Conservation (phyloP, 345 rosid species). For the Eutrema heterophyllum region DNA sequence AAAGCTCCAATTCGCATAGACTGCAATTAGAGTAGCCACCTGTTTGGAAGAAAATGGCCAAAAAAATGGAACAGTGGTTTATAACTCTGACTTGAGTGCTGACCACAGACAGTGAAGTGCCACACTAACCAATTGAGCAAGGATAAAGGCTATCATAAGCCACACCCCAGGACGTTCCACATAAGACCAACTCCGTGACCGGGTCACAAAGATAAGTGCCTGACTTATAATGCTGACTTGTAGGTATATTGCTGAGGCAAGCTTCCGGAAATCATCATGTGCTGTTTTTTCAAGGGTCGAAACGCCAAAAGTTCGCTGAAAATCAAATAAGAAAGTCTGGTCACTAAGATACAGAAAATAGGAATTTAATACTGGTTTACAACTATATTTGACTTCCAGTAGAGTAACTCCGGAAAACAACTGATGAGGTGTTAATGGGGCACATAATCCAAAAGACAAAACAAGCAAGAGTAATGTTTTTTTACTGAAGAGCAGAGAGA, state of each 20-base stretch:
- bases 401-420: background rate
- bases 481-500: background rate
- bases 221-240: slow-evolving; percentile 98
- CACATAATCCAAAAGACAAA: background rate
- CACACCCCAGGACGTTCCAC: slow-evolving; percentile 88
- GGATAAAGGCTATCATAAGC: slow-evolving; percentile 68
- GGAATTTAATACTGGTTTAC: background rate
- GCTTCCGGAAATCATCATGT: slow-evolving; percentile 86
- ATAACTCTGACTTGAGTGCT: background rate
- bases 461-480: background rate
- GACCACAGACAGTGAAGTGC: background rate
- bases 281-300: slow-evolving; percentile 83
- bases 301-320: slow-evolving; percentile 76
- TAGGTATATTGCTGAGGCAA: slow-evolving; percentile 91
- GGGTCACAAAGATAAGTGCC: slow-evolving; percentile 93
- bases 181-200: slow-evolving; percentile 94
- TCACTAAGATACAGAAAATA: background rate
- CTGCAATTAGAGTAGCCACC: slow-evolving; percentile 97
- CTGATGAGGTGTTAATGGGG: background rate
- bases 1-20: slow-evolving; percentile 90
- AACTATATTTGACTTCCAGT: background rate
- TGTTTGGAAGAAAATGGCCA: slow-evolving; percentile 26
- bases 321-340: slow-evolving; percentile 13
- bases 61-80: background rate
- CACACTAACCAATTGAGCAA: slow-evolving; percentile 86